phyloP scores from a whole-genome alignment of 164 flowering plant species.

The Nymphaea thermarum region DNA sequence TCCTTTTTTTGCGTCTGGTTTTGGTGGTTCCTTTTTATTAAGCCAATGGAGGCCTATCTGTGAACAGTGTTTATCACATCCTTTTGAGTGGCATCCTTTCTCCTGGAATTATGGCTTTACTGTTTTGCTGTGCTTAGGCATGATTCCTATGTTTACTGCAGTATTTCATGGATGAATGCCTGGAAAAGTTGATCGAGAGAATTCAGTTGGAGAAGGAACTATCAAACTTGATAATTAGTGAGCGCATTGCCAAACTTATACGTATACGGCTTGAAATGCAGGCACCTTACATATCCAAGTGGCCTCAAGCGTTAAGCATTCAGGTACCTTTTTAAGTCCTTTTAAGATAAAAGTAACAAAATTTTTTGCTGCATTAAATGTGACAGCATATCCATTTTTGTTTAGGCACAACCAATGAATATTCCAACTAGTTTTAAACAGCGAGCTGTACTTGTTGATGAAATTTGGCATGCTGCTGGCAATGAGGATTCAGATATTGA shows the following conservation, averaged over 20 bases:
- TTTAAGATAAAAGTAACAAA: too few species aligned
- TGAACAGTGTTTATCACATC: neutral
- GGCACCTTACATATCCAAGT: slow-evolving; percentile 61
- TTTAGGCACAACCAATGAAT: slow-evolving; percentile 70
- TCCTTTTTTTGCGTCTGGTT: neutral
- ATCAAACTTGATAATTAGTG: slow-evolving; percentile 53
- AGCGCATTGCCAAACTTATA: slow-evolving; percentile 52
- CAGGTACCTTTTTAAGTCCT: slow-evolving; percentile 4
- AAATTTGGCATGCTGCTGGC: slow-evolving; percentile 90
- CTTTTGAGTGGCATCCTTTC: neutral
- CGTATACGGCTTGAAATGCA: slow-evolving; percentile 72
- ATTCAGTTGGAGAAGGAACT: slow-evolving; percentile 47
- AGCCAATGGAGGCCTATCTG: neutral
- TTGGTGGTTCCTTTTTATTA: neutral
- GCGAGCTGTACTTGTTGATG: slow-evolving; percentile 90
- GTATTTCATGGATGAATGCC: slow-evolving; percentile 98
- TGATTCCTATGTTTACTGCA: slow-evolving; percentile 13
- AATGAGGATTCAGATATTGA: slow-evolving; percentile 62
- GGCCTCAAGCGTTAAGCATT: slow-evolving; percentile 87
- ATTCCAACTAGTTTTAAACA: slow-evolving; percentile 88
- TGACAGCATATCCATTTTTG: neutral
- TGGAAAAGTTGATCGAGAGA: slow-evolving; percentile 60
- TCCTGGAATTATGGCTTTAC: neutral
- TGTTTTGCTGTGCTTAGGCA: neutral
- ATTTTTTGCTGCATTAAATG: neutral